Conservation (phyloP, 2,329 filamentous ascomycete species). For the Microcyclosporella mali region DNA sequence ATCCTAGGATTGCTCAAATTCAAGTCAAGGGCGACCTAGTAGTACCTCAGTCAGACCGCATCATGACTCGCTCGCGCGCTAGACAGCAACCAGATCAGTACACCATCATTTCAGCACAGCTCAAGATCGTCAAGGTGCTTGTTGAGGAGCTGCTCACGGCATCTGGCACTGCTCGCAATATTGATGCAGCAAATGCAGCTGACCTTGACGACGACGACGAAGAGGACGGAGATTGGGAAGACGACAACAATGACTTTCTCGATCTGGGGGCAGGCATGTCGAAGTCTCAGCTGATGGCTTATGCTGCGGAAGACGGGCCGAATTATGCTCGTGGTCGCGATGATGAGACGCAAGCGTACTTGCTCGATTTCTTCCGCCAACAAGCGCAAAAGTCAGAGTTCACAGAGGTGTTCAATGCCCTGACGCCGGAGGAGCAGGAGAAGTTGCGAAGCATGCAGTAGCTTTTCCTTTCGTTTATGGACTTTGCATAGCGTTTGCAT, state of each 20-base stretch:
- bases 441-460: constrained; percentile 40
- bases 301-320: constrained; percentile 50
- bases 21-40: constrained; percentile 90
- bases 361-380: constrained; percentile 71
- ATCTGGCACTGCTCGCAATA: constrained; percentile 47
- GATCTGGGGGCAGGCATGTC: constrained; percentile 59
- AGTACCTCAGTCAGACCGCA: constrained; percentile 68
- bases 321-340: constrained; percentile 60
- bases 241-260: constrained; percentile 69
- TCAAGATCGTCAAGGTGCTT: constrained; percentile 95
- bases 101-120: constrained; percentile 75
- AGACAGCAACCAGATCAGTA: constrained; percentile 85
- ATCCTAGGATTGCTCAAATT: constrained; percentile 69
- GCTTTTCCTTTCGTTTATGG: not conserved
- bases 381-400: constrained; percentile 51
- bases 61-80: constrained; percentile 89
- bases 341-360: constrained; percentile 81
- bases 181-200: constrained; percentile 54
- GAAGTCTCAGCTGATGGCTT: constrained; percentile 72
- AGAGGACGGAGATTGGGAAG: constrained; percentile 69
- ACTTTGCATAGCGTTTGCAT: not conserved
- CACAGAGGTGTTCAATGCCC: constrained; percentile 47
- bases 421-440: constrained; percentile 50
- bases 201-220: constrained; percentile 59
- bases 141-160: constrained; percentile 85